Evolutionary conservation across 768 basidiomycete species (phyloP), one percentile per base, ranked within the genome.

Genomic region (Cyathus striatus): DNA sequence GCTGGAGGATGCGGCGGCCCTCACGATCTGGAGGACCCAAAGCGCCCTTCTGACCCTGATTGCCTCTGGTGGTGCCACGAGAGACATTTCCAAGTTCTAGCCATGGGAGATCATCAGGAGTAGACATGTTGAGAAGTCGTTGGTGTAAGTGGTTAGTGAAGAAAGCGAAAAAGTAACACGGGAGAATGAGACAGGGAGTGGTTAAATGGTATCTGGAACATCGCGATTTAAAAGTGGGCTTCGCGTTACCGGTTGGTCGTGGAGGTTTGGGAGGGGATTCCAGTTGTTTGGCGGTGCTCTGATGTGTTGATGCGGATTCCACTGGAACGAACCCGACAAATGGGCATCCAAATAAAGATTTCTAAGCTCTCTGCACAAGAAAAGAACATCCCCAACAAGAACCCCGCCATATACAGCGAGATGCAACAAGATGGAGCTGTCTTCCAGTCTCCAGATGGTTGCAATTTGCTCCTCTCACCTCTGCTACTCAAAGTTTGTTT

Each of bases 141-240:
- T n/a, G 36, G 20, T n/a, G 9, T 7, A 37, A 37, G 36, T 30
- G 27, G 7, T 7, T 30, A 30, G 9, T 9, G 9, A 30, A 30
- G 7, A 30, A 30, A 7, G n/a, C 7, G 27, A 9, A n/a, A 30
- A 30, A 30, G 27, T 30, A n/a, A 30, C 7, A n/a, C 27, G n/a
- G 27, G n/a, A 30, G n/a, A 30, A 30, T 30, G 27, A 30, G n/a
- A 30, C 27, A 30, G 7, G 27, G n/a, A 9, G 27, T 30, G 9
- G n/a, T 30, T 30, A 30, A 9, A 30, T n/a, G n/a, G 27, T 30
- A 30, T 30, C 53, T n/a, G n/a, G 45, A 26, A 24, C 20, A 36
- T 59, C 62, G 63, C 60, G 56, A 59, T 64, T 63, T 61, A 57
- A 55, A 53, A 45, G 55, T 60, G 59, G 48, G 52, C 42, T 51